phyloP scores from a whole-genome alignment of 176 grass and related monocot genomes.

The Coix lacrymajobi region DNA sequence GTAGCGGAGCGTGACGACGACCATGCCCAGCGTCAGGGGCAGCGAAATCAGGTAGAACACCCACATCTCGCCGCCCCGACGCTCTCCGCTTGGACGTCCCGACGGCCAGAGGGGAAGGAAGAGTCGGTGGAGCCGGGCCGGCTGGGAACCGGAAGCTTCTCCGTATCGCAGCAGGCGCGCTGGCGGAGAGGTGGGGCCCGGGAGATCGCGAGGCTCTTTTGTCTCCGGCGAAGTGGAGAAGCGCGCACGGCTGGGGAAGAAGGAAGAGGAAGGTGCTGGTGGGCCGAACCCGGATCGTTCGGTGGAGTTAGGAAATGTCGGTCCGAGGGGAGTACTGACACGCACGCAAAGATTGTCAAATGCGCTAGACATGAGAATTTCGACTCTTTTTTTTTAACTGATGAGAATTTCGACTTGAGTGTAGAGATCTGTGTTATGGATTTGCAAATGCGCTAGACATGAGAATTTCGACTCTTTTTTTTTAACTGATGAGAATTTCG shows the following conservation, averaged over 20 bases:
- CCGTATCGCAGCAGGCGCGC: neutral
- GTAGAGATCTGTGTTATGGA: too few species aligned
- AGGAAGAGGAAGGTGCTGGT: slow-evolving; percentile 20
- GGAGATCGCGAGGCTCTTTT: slow-evolving; percentile 32
- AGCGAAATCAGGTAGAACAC: slow-evolving; percentile 97
- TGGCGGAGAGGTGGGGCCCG: slow-evolving; percentile 16
- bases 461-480: too few species aligned
- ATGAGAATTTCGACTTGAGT: too few species aligned
- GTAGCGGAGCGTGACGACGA: slow-evolving; percentile 88
- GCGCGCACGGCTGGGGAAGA: neutral
- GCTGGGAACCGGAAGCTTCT: slow-evolving; percentile 29
- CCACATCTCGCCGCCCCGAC: slow-evolving; percentile 64
- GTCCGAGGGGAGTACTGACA: slow-evolving; percentile 20
- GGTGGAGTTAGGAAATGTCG: slow-evolving; percentile 7
- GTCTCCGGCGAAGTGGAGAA: slow-evolving; percentile 32
- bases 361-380: too few species aligned
- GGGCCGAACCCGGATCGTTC: slow-evolving; percentile 28
- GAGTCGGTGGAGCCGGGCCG: slow-evolving; percentile 10
- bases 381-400: too few species aligned
- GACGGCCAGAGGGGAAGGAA: neutral
- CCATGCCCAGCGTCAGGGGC: slow-evolving; percentile 97
- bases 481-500: too few species aligned
- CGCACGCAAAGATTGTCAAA: slow-evolving; percentile 28
- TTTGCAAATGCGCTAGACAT: neutral
- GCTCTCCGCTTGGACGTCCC: neutral